Percentiles rank a stretch among this genome's conserved stretches.
Evolutionary conservation across 192 early-diverging fungal genomes (phyloP).

Genomic region (Coemansia erecta): DNA sequence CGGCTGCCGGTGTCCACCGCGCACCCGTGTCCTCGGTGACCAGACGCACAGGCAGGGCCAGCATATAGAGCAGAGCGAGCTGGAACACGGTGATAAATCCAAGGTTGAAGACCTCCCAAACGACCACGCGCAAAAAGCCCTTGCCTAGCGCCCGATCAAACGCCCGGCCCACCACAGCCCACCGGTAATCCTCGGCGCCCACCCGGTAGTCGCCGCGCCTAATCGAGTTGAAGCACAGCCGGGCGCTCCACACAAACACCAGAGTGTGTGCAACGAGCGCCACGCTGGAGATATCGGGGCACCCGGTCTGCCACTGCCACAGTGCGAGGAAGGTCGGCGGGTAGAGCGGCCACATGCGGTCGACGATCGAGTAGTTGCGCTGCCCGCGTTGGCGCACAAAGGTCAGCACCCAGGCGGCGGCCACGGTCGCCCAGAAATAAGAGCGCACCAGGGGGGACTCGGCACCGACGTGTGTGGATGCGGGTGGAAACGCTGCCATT

Average conservation of each 20-base stretch:
- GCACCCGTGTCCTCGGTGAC: background rate
- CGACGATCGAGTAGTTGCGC: conserved; percentile 54
- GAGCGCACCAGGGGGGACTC: conserved; percentile 6
- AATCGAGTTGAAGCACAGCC: conserved; percentile 77
- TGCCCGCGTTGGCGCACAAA: conserved; percentile 14
- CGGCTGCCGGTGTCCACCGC: conserved; percentile 53
- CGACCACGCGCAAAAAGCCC: conserved; percentile 23
- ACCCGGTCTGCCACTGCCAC: conserved; percentile 44
- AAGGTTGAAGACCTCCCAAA: conserved; percentile 68
- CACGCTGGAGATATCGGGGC: conserved; percentile 7
- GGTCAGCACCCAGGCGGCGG: conserved; percentile 17
- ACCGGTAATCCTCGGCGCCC: conserved; percentile 76
- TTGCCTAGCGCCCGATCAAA: conserved; percentile 7
- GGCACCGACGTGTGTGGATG: background rate
- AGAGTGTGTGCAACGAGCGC: conserved; percentile 46
- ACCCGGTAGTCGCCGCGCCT: conserved; percentile 73
- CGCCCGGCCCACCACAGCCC: conserved; percentile 49
- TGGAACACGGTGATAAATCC: conserved; percentile 76
- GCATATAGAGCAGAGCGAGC: conserved; percentile 59
- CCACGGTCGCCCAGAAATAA: conserved; percentile 29
- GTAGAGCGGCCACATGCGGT: conserved; percentile 74
- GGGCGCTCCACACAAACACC: conserved; percentile 65
- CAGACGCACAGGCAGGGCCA: conserved; percentile 19
- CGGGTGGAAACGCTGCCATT: background rate
- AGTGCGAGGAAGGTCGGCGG: conserved; percentile 62